Conservation (phyloP, 352 stramenopile genomes). For the Globisporangium parvum region DNA sequence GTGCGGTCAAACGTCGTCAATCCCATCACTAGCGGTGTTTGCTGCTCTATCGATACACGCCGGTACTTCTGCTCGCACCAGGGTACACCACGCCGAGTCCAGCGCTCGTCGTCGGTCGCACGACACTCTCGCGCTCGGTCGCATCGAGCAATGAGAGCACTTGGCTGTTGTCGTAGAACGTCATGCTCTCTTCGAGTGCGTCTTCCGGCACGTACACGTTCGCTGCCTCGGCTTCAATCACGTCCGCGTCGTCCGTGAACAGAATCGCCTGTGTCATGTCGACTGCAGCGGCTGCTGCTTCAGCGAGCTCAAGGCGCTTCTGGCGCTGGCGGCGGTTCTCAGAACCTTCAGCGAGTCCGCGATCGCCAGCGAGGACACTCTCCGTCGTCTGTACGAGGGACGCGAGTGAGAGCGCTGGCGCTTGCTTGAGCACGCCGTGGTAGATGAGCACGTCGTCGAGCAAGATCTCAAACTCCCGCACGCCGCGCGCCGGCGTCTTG, state of each 20-base stretch:
- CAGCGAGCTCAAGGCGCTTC: constrained; percentile 38
- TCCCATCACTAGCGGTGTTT: neutral
- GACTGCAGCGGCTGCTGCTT: constrained; percentile 29
- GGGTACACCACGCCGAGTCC: constrained; percentile 12
- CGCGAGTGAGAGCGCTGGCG: constrained; percentile 20
- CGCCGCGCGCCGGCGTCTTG: constrained; percentile 74
- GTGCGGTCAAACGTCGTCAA: no score
- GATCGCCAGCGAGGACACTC: no score
- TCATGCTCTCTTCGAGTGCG: constrained; percentile 50
- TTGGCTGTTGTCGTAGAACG: constrained; percentile 72
- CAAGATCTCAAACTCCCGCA: constrained; percentile 75
- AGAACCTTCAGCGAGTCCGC: no score
- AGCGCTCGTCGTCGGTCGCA: constrained; percentile 45
- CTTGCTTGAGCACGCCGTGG: constrained; percentile 45
- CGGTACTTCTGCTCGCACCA: no score
- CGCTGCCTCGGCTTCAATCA: constrained; percentile 40
- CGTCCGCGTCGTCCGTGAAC: constrained; percentile 64
- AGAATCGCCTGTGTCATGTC: constrained; percentile 68
- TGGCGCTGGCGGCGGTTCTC: constrained; percentile 39
- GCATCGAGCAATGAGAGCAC: constrained; percentile 59
- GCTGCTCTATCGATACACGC: constrained; percentile 3
- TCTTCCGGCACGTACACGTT: constrained; percentile 65
- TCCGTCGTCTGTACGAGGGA: no score
- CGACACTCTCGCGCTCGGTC: constrained; percentile 26
- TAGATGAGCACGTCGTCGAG: constrained; percentile 83